Percentiles rank a stretch among this genome's conserved stretches.
Evolutionary conservation across 2,329 filamentous ascomycete genomes (phyloP).

Genomic region (Bertia moriformis): DNA sequence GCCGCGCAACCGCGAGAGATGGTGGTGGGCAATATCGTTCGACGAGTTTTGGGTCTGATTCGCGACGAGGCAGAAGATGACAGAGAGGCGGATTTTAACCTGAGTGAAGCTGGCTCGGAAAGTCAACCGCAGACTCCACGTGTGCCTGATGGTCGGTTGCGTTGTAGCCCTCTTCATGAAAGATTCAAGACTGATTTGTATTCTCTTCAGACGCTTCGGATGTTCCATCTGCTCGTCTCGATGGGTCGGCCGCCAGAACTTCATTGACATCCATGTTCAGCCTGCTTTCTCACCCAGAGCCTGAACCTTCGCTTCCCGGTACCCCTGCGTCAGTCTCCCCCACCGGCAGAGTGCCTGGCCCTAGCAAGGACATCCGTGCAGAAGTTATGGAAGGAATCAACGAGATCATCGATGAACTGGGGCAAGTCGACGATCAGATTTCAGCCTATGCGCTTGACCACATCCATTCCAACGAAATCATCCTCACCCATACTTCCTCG

Average conservation of each 20-base stretch:
- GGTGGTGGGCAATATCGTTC: constrained; percentile 85
- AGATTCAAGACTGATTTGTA: too few relatives aligned
- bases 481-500: constrained; percentile 78
- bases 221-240: neutral
- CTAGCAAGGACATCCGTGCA: constrained; percentile 58
- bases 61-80: constrained; percentile 80
- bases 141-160: constrained; percentile 3
- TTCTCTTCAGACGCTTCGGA: neutral
- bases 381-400: constrained; percentile 89
- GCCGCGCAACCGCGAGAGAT: constrained; percentile 80
- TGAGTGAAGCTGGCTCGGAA: constrained; percentile 44
- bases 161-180: neutral
- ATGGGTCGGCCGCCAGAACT: constrained; percentile 13
- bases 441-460: constrained; percentile 76
- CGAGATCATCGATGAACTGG: constrained; percentile 90
- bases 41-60: constrained; percentile 77
- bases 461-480: constrained; percentile 83
- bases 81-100: constrained; percentile 44
- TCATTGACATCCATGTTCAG: constrained; percentile 69
- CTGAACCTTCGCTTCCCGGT: constrained; percentile 35
- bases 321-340: constrained; percentile 15
- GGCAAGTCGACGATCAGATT: constrained; percentile 85
- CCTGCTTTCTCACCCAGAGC: constrained; percentile 57
- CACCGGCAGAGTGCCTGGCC: constrained; percentile 21
- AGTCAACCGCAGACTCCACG: constrained; percentile 20